phyloP scores from a whole-genome alignment of 2,329 filamentous ascomycete species.

The Penicillium sp. region DNA sequence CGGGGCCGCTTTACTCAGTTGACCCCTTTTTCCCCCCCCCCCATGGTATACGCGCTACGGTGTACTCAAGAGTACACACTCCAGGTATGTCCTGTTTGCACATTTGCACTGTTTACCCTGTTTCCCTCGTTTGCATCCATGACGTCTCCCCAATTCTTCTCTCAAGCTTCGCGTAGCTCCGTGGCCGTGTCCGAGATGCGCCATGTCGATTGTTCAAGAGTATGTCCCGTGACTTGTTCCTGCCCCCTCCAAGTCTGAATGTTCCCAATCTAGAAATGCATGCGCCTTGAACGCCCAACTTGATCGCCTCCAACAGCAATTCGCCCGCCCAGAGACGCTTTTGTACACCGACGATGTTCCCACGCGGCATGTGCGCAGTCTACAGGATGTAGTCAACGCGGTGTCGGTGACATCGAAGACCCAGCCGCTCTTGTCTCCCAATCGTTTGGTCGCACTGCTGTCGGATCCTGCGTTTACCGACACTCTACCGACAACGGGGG shows the following conservation, averaged over 20 bases:
- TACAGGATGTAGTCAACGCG: conserved; percentile 67
- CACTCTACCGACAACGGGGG: background rate
- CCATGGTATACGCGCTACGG: background rate
- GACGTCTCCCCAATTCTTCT: conserved; percentile 5
- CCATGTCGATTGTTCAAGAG: conserved; percentile 26
- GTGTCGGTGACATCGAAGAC: conserved; percentile 69
- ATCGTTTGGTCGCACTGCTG: conserved; percentile 62
- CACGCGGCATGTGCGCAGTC: conserved; percentile 42
- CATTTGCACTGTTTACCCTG: background rate
- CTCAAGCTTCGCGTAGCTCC: background rate
- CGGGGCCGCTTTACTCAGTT: background rate
- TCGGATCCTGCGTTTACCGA: conserved; percentile 46
- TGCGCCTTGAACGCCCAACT: conserved; percentile 58
- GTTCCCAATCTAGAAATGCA: conserved; percentile 46
- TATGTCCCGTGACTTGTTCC: conserved; percentile 4
- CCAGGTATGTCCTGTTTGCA: background rate
- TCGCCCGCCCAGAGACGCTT: conserved; percentile 12
- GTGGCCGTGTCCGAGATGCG: background rate
- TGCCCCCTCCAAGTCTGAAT: background rate
- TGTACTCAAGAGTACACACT: background rate
- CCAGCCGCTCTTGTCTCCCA: conserved; percentile 59
- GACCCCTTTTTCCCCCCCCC: background rate
- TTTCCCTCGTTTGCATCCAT: conserved; percentile 5
- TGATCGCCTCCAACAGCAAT: conserved; percentile 54
- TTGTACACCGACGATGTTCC: conserved; percentile 24